Evolutionary conservation across 176 grass and related monocot species (phyloP).

Genomic region (Oryza rufipogon): DNA sequence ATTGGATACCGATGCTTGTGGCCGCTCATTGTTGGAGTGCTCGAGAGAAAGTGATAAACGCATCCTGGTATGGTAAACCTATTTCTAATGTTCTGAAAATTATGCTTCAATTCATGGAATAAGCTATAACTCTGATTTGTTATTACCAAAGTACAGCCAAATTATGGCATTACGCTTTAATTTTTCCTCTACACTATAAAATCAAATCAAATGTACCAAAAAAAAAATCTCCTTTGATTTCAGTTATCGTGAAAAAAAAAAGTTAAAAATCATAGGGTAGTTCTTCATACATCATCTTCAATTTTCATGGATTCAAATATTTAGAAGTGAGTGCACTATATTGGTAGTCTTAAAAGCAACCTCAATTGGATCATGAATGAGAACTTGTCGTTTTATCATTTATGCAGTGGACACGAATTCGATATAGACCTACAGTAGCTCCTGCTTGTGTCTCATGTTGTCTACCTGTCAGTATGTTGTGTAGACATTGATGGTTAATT

Average conservation of each 20-base stretch:
- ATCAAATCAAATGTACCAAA: not conserved
- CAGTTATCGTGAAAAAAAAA: slow-evolving; percentile 1
- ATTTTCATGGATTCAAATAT: not conserved
- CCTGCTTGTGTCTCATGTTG: not conserved
- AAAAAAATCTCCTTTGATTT: not conserved
- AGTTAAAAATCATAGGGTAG: not conserved
- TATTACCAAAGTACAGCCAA: not conserved
- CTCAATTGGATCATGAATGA: not conserved
- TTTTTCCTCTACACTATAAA: not conserved
- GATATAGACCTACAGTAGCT: not conserved
- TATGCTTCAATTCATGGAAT: not conserved
- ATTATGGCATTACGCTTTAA: not conserved
- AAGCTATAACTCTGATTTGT: not conserved
- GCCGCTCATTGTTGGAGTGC: slow-evolving; percentile 50
- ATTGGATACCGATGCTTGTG: slow-evolving; percentile 60
- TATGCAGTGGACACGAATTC: not conserved
- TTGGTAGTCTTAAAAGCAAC: slow-evolving; percentile 5
- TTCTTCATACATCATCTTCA: not conserved
- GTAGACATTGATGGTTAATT: slow-evolving; percentile 2
- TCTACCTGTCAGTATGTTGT: not conserved
- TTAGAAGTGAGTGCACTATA: not conserved
- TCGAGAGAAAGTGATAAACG: slow-evolving; percentile 48
- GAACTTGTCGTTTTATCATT: not conserved
- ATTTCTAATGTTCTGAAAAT: not conserved
- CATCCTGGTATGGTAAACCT: slow-evolving; percentile 64